Evolutionary conservation across 2,329 filamentous ascomycete genomes (phyloP), one percentile per base, ranked within the genome.

Genomic region (Salinomyces thailandicus): DNA sequence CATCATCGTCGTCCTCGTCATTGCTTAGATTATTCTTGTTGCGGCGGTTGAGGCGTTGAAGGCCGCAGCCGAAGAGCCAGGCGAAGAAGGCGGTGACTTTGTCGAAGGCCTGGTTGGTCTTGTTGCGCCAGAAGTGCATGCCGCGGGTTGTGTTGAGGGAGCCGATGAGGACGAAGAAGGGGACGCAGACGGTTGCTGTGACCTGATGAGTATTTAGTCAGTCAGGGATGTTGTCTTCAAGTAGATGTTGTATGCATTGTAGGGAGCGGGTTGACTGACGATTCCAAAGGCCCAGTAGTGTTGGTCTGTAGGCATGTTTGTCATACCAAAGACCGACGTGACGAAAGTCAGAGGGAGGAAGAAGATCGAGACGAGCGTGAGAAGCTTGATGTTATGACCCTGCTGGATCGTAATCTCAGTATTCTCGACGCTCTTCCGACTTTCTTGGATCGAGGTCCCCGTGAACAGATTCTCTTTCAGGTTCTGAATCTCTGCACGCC

Each of bases 341-440:
- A 76, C 73, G 50, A 78, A 77, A 0, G 72, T 77, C 15, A 77
- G 55, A 2, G 74, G 75, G 14, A 78, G 60, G 50, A 77, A 77
- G 44, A 78, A 67, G 51, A 78, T 70, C 31, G 70, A 73, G 22
- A 77, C 73, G 33, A 75, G 64, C 4, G 75, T 78, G 31, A 79
- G 51, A 19, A 71, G 59, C 44, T 73, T 73, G 48, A 77, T 75
- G 49, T 77, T 77, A 42, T 76, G 68, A 2, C 75, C 74, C 51
- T 79, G 75, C 38, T 69, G 59, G 14, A 71, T 65, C 0, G 68
- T 69, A 9, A 69, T 68, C 31, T 64, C 63, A 1, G 64, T 60
- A 32, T 67, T 52, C 39, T 78, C 73, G 22, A 80, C 75, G 12
- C 71, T 73, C 45, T 75, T 69, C 11, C 75, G 60, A 27, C 66